Conservation (phyloP, 352 stramenopile species). For the Pythium brachiatum region DNA sequence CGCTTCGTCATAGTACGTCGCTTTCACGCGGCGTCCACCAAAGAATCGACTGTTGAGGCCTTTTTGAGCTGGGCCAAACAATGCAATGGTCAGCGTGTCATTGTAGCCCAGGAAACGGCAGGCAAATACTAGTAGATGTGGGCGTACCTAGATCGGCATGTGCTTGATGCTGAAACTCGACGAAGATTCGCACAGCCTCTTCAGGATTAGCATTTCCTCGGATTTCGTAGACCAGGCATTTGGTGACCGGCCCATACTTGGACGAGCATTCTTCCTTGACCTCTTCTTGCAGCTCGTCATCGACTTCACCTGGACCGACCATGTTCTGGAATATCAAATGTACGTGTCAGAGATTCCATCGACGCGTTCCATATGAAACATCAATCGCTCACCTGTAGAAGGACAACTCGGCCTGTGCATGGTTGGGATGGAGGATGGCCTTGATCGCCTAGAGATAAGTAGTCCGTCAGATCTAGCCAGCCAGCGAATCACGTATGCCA, state of each 20-base stretch:
- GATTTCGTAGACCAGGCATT: conserved; percentile 78
- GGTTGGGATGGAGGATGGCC: not conserved
- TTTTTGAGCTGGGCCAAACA: conserved; percentile 47
- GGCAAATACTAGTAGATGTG: not conserved
- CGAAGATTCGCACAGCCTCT: conserved; percentile 88
- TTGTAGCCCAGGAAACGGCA: no score
- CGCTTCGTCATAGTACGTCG: conserved; percentile 77
- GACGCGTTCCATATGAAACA: not conserved
- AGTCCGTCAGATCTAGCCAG: not conserved
- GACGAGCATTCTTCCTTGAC: conserved; percentile 83
- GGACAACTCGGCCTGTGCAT: conserved; percentile 26
- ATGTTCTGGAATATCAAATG: conserved; percentile 69
- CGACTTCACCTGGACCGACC: conserved; percentile 87
- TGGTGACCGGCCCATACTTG: conserved; percentile 79
- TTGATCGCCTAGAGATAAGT: not conserved
- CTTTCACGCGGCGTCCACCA: conserved; percentile 81
- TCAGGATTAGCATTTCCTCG: conserved; percentile 41
- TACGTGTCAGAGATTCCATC: not conserved
- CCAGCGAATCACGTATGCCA: no score
- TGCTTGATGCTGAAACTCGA: conserved; percentile 67
- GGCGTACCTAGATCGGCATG: conserved; percentile 76
- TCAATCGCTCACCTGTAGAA: conserved; percentile 31
- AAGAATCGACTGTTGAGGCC: conserved; percentile 90
- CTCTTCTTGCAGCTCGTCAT: conserved; percentile 85
- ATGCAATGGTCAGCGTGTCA: not conserved